Base-by-base conservation (phyloP, 2,329 filamentous ascomycete species). In the Sporothrix sp. region DNA sequence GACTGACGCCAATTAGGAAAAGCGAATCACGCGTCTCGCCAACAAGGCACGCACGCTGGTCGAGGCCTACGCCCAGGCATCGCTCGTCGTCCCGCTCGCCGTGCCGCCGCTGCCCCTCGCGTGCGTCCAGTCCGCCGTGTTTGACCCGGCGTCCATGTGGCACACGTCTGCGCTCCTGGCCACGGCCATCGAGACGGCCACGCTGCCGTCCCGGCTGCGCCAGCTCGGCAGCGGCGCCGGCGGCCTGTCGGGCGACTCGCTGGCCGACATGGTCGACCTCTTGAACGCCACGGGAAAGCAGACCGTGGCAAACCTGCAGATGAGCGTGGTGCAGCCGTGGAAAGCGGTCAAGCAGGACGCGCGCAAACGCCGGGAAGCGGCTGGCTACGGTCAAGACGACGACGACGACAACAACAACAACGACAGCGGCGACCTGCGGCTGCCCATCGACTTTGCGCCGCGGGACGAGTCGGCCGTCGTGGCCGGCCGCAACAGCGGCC, bases 221-320 rank as follows among this genome's bases (percentile, higher is more conserved):
- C 65, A 72, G 10, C 64, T 45, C 11, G 42, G 30, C 30, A 45
- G 64, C 4, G 64, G 58, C 55, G 71, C 63, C 58, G 68, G 68
- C 54, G 73, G 61, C 21, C 43, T 48, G 28, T n/a, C 18, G 38
- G 52, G 52, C 43, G 52, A 54, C 30, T 79, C 74, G 1, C 67
- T 93, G 40, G 74, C 76, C 35, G 75, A 81, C 46, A 66, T 91
- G 40, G 77, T 82, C 28, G 78, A 80, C 49, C 72, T 78, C 11
- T 68, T 94, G 48, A 90, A 88, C 58, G 74, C 80, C 27, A 82
- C 84, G 52, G 87, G 87, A n/a, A 85, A 81, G 54, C 87, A 90
- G 61, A 84, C 79, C 23, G 81, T 97, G 30, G 87, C 84, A 7
- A 82, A 83, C 54, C 71, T 95, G 43, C 76, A 81, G 52, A 79